A percentile compares a stretch with the other conserved stretches of the same genome.
phyloP scores from a whole-genome alignment of 1,284 basidiomycete species.

The Austropuccinia psidii region DNA sequence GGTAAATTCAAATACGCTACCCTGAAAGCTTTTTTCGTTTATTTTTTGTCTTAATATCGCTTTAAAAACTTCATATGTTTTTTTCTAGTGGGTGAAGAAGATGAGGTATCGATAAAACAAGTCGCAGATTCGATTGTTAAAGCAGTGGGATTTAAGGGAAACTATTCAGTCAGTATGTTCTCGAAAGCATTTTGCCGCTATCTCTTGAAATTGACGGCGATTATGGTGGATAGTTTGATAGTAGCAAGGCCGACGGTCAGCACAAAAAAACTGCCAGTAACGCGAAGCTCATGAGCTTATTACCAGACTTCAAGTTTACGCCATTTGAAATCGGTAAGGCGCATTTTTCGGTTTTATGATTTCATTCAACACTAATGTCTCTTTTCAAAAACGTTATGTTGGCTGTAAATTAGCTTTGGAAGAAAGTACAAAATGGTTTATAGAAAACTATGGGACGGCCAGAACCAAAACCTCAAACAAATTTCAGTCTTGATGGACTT shows the following conservation, averaged over 20 bases:
- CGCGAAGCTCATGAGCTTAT: slow-evolving; percentile 62
- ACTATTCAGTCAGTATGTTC: slow-evolving; percentile 55
- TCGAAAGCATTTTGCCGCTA: slow-evolving; percentile 6
- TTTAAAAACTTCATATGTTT: not conserved
- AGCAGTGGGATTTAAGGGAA: slow-evolving; percentile 64
- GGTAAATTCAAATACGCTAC: slow-evolving; percentile 51
- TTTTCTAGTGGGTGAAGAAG: slow-evolving; percentile 66
- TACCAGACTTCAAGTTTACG: slow-evolving; percentile 69
- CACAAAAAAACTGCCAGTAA: slow-evolving; percentile 91
- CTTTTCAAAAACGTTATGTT: not conserved
- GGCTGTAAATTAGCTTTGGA: slow-evolving; percentile 55
- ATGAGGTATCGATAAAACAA: slow-evolving; percentile 78
- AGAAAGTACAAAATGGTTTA: slow-evolving; percentile 68
- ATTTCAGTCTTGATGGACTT: not conserved
- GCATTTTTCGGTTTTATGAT: not conserved
- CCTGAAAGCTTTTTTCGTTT: no score
- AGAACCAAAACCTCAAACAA: slow-evolving; percentile 52
- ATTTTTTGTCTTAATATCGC: not conserved
- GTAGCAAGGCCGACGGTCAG: slow-evolving; percentile 63
- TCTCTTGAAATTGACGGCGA: not conserved
- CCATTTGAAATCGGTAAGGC: slow-evolving; percentile 66
- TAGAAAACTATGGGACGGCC: slow-evolving; percentile 62
- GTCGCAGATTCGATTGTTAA: slow-evolving; percentile 76
- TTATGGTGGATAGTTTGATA: slow-evolving; percentile 46
- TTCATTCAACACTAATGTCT: not conserved